These are phyloP conservation scores for Schizochytrium sp. DNA, from an alignment of 108 stramenopile species.

Conservation along the genomic window DNA sequence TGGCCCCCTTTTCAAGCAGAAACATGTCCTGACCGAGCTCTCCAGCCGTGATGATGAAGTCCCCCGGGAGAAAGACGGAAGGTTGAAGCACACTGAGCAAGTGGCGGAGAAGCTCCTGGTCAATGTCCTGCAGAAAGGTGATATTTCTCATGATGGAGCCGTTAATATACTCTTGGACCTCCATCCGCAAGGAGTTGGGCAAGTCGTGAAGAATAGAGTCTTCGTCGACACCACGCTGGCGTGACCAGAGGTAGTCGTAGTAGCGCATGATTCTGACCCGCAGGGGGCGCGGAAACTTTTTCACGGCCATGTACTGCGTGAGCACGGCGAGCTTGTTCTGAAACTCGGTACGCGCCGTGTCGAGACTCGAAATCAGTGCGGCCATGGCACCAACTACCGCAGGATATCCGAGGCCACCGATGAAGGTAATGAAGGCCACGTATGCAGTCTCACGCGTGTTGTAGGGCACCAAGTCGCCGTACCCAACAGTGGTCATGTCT, in stretches of 20 bases:
- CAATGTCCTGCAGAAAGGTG: slow-evolving; percentile 39
- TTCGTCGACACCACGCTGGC: slow-evolving; percentile 49
- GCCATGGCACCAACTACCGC: slow-evolving; percentile 53
- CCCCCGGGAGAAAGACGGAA: slow-evolving; percentile 39
- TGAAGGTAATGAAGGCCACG: slow-evolving; percentile 33
- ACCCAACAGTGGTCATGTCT: slow-evolving; percentile 42
- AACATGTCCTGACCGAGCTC: slow-evolving; percentile 40
- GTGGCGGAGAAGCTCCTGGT: slow-evolving; percentile 35
- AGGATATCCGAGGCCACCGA: slow-evolving; percentile 47
- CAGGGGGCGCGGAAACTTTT: slow-evolving; percentile 16
- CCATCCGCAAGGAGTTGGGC: slow-evolving; percentile 34
- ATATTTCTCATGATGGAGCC: slow-evolving; percentile 24
- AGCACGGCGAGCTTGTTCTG: not conserved
- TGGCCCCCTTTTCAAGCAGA: slow-evolving; percentile 42
- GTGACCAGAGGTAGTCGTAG: slow-evolving; percentile 49
- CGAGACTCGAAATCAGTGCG: slow-evolving; percentile 44
- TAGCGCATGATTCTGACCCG: slow-evolving; percentile 31
- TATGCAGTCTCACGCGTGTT: slow-evolving; percentile 43
- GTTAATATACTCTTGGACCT: slow-evolving; percentile 34
- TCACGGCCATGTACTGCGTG: slow-evolving; percentile 20
- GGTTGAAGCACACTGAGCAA: slow-evolving; percentile 31
- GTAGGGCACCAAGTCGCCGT: slow-evolving; percentile 47
- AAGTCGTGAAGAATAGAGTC: slow-evolving; percentile 36
- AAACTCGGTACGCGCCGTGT: slow-evolving; percentile 22
- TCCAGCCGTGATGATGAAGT: slow-evolving; percentile 38